Base-by-base conservation (phyloP, 1,284 basidiomycete genomes). In the Melanopsichium pennsylvanicum region DNA sequence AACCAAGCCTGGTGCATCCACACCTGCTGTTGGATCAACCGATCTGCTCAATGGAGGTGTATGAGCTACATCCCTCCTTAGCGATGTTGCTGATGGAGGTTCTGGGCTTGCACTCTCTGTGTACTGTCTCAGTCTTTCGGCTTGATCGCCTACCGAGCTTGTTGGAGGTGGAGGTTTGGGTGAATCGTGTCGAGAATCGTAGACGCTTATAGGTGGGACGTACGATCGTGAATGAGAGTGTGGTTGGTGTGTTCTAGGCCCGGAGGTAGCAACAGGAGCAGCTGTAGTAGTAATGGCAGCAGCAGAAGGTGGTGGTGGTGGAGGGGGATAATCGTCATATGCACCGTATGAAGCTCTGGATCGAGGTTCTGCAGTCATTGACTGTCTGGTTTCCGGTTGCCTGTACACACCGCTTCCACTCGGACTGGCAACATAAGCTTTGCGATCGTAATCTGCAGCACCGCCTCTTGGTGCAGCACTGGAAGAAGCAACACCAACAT, bases 91-190 rank as follows among this genome's bases (percentile, higher is more conserved):
- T 1, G 37, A 31, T 2, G n/a, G n/a, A n/a, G 64, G 47, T 57
- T 70, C 68, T 18, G 68, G 68, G 16, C 54, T 58, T 15, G 54
- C 35, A 2, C 54, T 58, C 11, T 66, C 58, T 8, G 68, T 70
- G 35, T 70, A 70, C 40, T 70, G 68, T 16, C 68, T 40, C 21
- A 70, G 46, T 11, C 64, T 33, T 23, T 68, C 64, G 3, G 64
- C 50, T n/a, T 58, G 45, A 22, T 68, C 64, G 12, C 52, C 64
- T 1, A 35, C 38, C 11, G 63, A 46, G 2, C 51, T 44, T 9
- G 62, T 38, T 22, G 47, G 45, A 25, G 56, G 41, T n/a, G 36
- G 34, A 9, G 55, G 38, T 19, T 49, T 49, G 22, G 62, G 62
- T 26, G 56, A 59, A 37, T 59, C 56, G 15, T 60, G 51, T 2